phyloP scores from a whole-genome alignment of 164 flowering plant genomes.

The Paratinospora sagittata region DNA sequence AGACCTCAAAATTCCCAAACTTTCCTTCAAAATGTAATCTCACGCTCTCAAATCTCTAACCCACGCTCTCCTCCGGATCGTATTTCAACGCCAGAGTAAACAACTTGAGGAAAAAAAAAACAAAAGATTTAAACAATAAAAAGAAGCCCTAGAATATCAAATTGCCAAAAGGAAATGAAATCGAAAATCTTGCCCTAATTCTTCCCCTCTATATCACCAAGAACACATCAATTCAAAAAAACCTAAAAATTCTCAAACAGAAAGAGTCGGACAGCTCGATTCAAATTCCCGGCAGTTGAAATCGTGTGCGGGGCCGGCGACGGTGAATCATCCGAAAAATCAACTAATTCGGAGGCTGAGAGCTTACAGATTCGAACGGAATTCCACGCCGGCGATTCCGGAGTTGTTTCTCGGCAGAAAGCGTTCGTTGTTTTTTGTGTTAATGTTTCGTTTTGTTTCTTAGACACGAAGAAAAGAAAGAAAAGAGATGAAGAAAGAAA shows the following conservation, averaged over 20 bases:
- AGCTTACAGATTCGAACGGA: background rate
- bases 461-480: too few relatives aligned
- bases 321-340: background rate
- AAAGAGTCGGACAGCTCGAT: background rate
- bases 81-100: slow-evolving; percentile 2
- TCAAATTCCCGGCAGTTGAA: too few relatives aligned
- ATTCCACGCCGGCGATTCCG: background rate
- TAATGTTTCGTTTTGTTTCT: background rate
- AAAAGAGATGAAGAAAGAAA: background rate
- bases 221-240: background rate
- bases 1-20: slow-evolving; percentile 3
- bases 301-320: too few relatives aligned
- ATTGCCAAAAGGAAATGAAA: background rate
- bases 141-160: background rate
- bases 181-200: background rate
- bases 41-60: slow-evolving; percentile 5
- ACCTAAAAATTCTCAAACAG: too few relatives aligned
- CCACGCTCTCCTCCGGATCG: slow-evolving; percentile 17
- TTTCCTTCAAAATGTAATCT: background rate
- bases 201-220: background rate
- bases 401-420: background rate
- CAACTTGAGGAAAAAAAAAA: too few relatives aligned
- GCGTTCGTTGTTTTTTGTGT: background rate
- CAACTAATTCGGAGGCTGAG: background rate
- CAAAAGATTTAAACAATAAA: too few relatives aligned